Percentiles rank a stretch among this genome's conserved stretches.
Evolutionary conservation across 495 filamentous ascomycete species (phyloP).

Genomic region (Hyaloscypha variabilis): DNA sequence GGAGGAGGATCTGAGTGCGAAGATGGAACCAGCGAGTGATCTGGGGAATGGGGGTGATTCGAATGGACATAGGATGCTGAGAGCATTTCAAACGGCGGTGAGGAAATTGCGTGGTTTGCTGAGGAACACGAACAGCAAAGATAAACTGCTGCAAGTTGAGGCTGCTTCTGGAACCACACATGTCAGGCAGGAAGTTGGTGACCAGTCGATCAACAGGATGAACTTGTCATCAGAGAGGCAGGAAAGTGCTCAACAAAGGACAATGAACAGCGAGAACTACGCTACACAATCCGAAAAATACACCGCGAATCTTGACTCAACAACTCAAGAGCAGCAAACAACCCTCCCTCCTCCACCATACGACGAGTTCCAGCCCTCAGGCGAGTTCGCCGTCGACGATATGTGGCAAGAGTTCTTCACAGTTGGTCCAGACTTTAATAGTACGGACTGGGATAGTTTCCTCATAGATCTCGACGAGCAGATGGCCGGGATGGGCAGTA

Average conservation of each 20-base stretch:
- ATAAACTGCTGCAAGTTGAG: neutral
- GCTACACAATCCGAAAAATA: neutral
- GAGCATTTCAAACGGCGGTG: neutral
- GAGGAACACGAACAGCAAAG: neutral
- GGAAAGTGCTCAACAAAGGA: neutral
- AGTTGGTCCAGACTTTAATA: neutral
- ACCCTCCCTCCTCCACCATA: neutral
- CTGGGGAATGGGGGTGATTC: neutral
- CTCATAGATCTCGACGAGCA: neutral
- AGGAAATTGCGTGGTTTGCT: neutral
- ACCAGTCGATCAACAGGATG: neutral
- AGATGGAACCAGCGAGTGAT: neutral
- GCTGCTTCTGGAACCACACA: neutral
- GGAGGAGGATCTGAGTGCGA: neutral
- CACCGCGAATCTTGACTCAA: neutral
- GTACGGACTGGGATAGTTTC: neutral
- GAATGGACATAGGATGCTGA: neutral
- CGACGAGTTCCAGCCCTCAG: neutral
- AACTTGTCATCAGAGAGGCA: neutral
- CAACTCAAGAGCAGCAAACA: neutral
- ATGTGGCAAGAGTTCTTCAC: neutral
- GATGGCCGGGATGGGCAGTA: neutral
- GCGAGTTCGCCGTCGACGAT: neutral
- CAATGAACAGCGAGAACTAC: neutral
- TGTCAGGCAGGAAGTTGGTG: neutral